Percentiles rank a stretch among this genome's conserved stretches.
Evolutionary conservation across 106 monocot species (phyloP).

Genomic region (Platanthera zijinensis): DNA sequence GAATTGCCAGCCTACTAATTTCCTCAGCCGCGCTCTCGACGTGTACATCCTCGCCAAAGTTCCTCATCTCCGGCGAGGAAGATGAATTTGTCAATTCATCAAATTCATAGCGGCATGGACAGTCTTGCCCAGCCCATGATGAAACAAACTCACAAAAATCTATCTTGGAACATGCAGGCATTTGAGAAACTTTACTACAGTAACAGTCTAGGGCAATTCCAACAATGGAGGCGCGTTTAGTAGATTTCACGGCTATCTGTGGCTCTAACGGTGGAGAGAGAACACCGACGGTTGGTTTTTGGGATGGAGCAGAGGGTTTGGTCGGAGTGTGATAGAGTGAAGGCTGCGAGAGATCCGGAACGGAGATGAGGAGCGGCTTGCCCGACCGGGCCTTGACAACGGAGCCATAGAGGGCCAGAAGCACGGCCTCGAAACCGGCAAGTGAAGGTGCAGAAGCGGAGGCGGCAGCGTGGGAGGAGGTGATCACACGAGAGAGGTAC

Average conservation of each 20-base stretch:
- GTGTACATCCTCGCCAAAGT: constrained; percentile 22
- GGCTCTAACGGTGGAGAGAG: constrained; percentile 80
- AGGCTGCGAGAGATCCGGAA: constrained; percentile 78
- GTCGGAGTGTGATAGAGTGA: constrained; percentile 68
- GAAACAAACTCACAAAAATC: constrained; percentile 73
- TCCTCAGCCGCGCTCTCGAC: constrained; percentile 12
- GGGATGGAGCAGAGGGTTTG: constrained; percentile 1
- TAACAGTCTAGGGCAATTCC: constrained; percentile 66
- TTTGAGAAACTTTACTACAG: constrained; percentile 48
- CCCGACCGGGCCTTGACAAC: constrained; percentile 59
- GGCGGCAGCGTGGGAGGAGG: constrained; percentile 11
- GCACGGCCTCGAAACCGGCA: constrained; percentile 88
- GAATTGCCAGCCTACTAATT: constrained; percentile 24
- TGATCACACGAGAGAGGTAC: constrained; percentile 69
- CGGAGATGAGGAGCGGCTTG: constrained; percentile 52
- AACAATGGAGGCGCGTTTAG: constrained; percentile 69
- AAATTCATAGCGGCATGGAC: constrained; percentile 58
- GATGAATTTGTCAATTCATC: constrained; percentile 26
- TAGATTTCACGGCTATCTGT: constrained; percentile 78
- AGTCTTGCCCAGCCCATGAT: constrained; percentile 82
- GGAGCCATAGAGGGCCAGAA: constrained; percentile 67
- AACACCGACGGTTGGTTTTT: constrained; percentile 26
- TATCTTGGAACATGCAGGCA: constrained; percentile 68
- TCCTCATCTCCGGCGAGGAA: constrained; percentile 13
- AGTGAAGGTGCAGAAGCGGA: constrained; percentile 32